phyloP scores from a whole-genome alignment of 2,329 filamentous ascomycete genomes.

The Colletotrichum salicis region DNA sequence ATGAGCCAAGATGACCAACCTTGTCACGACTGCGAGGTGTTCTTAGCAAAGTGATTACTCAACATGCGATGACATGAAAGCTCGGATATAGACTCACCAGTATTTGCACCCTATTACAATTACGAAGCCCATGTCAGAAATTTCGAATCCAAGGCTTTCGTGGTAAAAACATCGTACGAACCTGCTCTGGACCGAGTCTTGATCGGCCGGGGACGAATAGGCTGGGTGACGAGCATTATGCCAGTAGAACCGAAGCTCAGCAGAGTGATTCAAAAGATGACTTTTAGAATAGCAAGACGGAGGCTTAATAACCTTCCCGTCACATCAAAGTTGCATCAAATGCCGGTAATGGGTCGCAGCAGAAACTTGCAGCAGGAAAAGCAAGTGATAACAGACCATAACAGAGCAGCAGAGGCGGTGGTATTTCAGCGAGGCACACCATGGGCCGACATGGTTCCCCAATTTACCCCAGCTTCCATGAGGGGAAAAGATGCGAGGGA shows the following conservation, averaged over 20 bases:
- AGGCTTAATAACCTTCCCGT: constrained; percentile 8
- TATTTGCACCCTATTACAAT: constrained; percentile 31
- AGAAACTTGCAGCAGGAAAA: neutral
- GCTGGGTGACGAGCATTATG: constrained; percentile 34
- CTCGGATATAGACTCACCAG: constrained; percentile 17
- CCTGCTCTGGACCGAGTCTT: constrained; percentile 37
- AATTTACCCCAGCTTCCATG: constrained; percentile 30
- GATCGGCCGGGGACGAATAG: constrained; percentile 33
- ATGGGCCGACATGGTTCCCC: constrained; percentile 15
- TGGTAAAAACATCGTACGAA: constrained; percentile 18
- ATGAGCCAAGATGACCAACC: constrained; percentile 5
- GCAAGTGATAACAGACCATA: neutral
- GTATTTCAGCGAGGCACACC: constrained; percentile 24
- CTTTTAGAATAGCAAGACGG: neutral
- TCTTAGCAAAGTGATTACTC: constrained; percentile 11
- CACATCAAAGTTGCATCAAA: neutral
- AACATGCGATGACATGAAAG: neutral
- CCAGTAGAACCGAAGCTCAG: neutral
- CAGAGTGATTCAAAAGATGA: neutral
- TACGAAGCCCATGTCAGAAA: constrained; percentile 13
- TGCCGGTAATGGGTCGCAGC: neutral
- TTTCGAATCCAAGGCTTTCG: neutral
- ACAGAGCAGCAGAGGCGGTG: constrained; percentile 4
- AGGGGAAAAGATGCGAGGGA: constrained; percentile 21
- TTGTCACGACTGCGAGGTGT: constrained; percentile 31